Conservation (phyloP, 73 alveolate species). For the Stentor coeruleus region DNA sequence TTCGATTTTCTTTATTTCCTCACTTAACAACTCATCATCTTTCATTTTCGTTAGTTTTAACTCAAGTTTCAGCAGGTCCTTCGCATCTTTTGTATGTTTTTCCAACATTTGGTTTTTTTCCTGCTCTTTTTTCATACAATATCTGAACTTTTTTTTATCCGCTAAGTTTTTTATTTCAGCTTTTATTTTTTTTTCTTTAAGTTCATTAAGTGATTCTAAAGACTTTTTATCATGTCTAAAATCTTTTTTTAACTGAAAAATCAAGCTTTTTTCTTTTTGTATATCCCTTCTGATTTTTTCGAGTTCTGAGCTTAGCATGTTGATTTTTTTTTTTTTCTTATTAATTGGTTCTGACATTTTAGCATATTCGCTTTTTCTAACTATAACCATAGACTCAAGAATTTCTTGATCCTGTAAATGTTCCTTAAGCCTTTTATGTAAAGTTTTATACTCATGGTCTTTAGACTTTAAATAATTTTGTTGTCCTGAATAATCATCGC, state of each 20-base stretch:
- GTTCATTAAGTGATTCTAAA: neutral
- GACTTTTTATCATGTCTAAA: neutral
- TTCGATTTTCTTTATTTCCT: no score
- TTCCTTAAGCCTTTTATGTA: neutral
- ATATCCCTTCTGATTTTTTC: neutral
- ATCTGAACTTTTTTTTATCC: neutral
- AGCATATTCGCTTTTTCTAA: neutral
- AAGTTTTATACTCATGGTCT: conserved; percentile 1
- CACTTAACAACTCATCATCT: no score
- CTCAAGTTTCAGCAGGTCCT: neutral
- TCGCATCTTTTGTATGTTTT: neutral
- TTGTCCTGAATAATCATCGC: neutral
- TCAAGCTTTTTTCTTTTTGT: neutral
- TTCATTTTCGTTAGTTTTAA: neutral
- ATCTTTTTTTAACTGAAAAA: neutral
- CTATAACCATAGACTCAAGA: neutral
- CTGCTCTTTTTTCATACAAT: neutral
- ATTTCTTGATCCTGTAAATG: neutral
- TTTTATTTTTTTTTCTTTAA: neutral
- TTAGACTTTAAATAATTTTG: neutral
- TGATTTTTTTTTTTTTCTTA: neutral
- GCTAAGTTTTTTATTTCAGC: neutral
- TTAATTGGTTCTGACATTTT: neutral
- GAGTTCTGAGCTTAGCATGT: neutral
- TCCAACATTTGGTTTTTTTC: neutral